Percentiles rank a stretch among this genome's conserved stretches.
These are phyloP conservation scores for Amoebophrya sp. DNA, from an alignment of 169 alveolate species.

Conservation along the genomic window DNA sequence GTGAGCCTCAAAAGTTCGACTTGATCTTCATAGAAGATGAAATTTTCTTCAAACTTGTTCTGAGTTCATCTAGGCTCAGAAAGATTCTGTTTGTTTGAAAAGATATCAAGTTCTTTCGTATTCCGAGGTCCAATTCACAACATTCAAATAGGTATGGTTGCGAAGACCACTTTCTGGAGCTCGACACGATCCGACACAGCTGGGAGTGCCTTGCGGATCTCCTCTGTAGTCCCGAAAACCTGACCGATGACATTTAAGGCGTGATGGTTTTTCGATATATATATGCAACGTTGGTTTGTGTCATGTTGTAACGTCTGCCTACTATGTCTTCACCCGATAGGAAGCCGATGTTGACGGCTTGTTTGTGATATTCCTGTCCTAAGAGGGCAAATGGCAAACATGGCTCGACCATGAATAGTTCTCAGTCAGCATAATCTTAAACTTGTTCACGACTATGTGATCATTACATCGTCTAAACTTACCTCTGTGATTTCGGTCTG, in stretches of 20 bases:
- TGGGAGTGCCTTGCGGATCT: slow-evolving; percentile 54
- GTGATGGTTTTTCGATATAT: too few relatives aligned
- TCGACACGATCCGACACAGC: slow-evolving; percentile 69
- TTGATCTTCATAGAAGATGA: neutral
- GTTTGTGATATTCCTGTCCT: neutral
- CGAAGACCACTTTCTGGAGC: slow-evolving; percentile 77
- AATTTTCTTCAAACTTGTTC: neutral
- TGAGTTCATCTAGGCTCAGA: neutral
- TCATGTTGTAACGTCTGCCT: too few relatives aligned
- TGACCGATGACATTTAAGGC: slow-evolving; percentile 52
- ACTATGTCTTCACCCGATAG: too few relatives aligned
- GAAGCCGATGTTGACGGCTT: too few relatives aligned
- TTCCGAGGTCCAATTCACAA: neutral
- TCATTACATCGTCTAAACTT: slow-evolving; percentile 34
- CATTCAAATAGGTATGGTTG: slow-evolving; percentile 54
- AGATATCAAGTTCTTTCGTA: too few relatives aligned
- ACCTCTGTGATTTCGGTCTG: slow-evolving; percentile 70
- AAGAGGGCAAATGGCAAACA: neutral
- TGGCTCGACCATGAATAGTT: neutral
- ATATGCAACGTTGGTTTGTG: too few relatives aligned
- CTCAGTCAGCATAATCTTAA: neutral
- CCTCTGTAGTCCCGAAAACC: slow-evolving; percentile 53
- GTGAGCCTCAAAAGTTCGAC: too few relatives aligned
- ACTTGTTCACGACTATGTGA: slow-evolving; percentile 25
- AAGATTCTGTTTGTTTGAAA: too few relatives aligned